Evolutionary conservation across 78 protist genomes (phyloP), one percentile per base, ranked within the genome.

Genomic region (Polysphondylium violaceum): DNA sequence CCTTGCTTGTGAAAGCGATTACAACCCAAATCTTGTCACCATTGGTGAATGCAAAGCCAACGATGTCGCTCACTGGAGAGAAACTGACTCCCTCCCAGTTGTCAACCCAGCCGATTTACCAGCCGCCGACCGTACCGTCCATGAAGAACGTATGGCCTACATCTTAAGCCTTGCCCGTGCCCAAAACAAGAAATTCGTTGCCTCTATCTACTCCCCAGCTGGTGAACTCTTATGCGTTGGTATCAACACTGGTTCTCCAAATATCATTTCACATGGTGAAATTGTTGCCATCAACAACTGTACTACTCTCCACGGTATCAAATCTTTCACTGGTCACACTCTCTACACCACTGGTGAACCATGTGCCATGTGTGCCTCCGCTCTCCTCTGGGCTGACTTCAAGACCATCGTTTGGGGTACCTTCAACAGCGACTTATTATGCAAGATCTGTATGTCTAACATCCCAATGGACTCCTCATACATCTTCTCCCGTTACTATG

Each of bases 241-340:
- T 79, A 29, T 78, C 51, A 78, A 78, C 63, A 78, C 67, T 44
- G 89, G 89, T 41, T 67, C 50, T 27, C 89, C 89, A 79, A 79
- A 79, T 7, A 51, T 79, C 43, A 79, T 79, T 31, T n/a, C 89
- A 0, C 89, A 79, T 23, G 89, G 89, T 68, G 89, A 79, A 55
- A 79, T 55, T n/a, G 69, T 67, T 36, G 89, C 89, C 68, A 79
- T 79, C 56, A 79, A 64, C 89, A 79, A 79, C 58, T 79, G 89
- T 55, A 51, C 89, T 17, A 31, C 76, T 29, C 40, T 79, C 23
- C 36, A 79, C 58, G 75, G 75, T 27, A 55, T 67, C n/a, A 51
- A 55, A 1, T 2, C 41, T 1, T 79, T 55, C 68, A 67, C 76
- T 25, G 55, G 55, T 25, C 50, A 65, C 50, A 67, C 76, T 41